Evolutionary conservation across 129 eudicot species (phyloP), one percentile per base, ranked within the genome.

Genomic region (Flaveria brownii): DNA sequence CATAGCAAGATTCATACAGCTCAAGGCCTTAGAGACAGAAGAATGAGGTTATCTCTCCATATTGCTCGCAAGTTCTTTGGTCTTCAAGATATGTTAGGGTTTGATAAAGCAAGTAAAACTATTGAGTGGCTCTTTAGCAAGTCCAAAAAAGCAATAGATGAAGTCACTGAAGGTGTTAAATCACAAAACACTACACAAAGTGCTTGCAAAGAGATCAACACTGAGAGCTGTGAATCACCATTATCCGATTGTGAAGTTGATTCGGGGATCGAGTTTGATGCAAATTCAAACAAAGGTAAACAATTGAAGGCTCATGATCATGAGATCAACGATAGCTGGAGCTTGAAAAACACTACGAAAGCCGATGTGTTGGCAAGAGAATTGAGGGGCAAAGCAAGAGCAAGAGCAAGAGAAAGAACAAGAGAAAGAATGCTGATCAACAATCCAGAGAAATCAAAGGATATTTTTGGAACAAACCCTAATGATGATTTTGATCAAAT

Each of bases 81-180:
- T 78, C 86, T 87, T 16, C 85, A 87, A 61, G 91, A 87, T 60
- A 79, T 79, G 84, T 50, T 87, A 60, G 88, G 91, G 43, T 87
- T 84, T 36, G 91, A 87, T 14, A 87, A 87, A 70, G 88, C 91
- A 5, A 87, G 91, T 50, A 87, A 87, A 77, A 87, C 91, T 15
- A 84, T 87, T 2, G 91, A 84, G 71, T 87, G 91, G 91, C 82
- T 87, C 54, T 87, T 87, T 56, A 4, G 77, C 80, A 84, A 84
- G 63, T 87, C 91, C 71, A 79, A 81, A 52, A 77, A 80, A 23
- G 91, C 86, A 49, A 87, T 87, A 16, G 82, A 84, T 59, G 82
- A 84, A 67, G 74, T 87, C 77, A 61, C 78, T 12, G 61, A 71
- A 23, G 60, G 46, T 33, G 41, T 56, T 63, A 23, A 65, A 36